A percentile compares a stretch with the other conserved stretches of the same genome.
phyloP scores from a whole-genome alignment of 495 filamentous ascomycete genomes.

The Tuber umbilicatum region DNA sequence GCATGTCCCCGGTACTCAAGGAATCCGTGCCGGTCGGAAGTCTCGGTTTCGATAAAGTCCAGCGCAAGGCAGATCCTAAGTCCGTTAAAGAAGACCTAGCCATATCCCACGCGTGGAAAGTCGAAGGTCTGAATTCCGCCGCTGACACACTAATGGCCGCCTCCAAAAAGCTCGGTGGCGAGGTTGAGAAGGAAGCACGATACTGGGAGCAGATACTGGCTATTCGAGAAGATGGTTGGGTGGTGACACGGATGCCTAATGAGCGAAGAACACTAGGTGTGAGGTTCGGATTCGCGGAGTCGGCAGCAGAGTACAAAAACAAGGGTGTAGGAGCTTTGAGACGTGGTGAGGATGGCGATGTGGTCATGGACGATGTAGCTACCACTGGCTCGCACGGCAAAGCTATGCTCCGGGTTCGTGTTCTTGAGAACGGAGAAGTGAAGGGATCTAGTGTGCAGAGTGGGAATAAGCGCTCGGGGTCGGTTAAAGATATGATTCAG shows the following conservation, averaged over 20 bases:
- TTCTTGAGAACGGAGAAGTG: slow-evolving; percentile 45
- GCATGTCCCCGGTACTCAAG: slow-evolving; percentile 64
- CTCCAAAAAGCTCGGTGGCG: slow-evolving; percentile 63
- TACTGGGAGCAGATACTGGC: slow-evolving; percentile 85
- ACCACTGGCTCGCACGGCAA: slow-evolving; percentile 43
- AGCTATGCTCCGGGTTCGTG: slow-evolving; percentile 58
- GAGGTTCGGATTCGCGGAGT: slow-evolving; percentile 77
- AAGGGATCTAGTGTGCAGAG: slow-evolving; percentile 47
- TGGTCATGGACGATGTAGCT: slow-evolving; percentile 66
- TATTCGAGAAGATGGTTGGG: slow-evolving; percentile 78
- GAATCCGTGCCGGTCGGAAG: slow-evolving; percentile 63
- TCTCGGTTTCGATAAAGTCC: slow-evolving; percentile 64
- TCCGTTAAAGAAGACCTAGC: slow-evolving; percentile 44
- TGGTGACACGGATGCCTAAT: slow-evolving; percentile 64
- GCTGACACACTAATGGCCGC: slow-evolving; percentile 68
- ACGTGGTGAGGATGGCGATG: slow-evolving; percentile 63
- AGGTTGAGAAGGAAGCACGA: slow-evolving; percentile 67
- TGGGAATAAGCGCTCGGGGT: slow-evolving; percentile 41
- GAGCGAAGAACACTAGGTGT: slow-evolving; percentile 72
- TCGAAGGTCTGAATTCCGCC: slow-evolving; percentile 65
- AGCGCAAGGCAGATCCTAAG: slow-evolving; percentile 53
- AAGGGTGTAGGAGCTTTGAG: slow-evolving; percentile 71
- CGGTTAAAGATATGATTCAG: slow-evolving; percentile 59
- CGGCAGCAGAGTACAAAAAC: slow-evolving; percentile 67
- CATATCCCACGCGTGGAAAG: slow-evolving; percentile 69